Conservation (phyloP, 306 rosid species). For the Arachis hypogaea region DNA sequence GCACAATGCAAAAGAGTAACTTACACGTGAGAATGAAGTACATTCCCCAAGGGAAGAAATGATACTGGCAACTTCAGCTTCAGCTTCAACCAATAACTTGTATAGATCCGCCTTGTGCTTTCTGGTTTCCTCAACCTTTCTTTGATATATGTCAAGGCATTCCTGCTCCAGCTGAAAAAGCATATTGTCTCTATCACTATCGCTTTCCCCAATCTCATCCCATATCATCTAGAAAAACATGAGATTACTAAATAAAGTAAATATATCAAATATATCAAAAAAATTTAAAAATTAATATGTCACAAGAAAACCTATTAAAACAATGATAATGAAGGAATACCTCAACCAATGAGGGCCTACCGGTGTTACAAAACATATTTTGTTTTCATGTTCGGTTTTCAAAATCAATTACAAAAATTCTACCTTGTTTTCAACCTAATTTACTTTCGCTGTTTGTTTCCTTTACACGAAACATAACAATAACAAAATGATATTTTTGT, state of each 20-base stretch:
- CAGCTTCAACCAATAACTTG: slow-evolving; percentile 64
- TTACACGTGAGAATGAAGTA: slow-evolving; percentile 55
- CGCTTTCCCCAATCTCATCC: slow-evolving; percentile 95
- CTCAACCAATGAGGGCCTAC: not conserved
- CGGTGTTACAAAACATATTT: too few relatives aligned
- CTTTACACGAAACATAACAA: too few relatives aligned
- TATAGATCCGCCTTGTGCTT: slow-evolving; percentile 71
- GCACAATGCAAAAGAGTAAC: slow-evolving; percentile 25
- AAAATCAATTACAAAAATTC: too few relatives aligned
- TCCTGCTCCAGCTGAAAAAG: slow-evolving; percentile 93
- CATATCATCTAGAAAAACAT: slow-evolving; percentile 61
- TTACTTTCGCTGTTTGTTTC: too few relatives aligned
- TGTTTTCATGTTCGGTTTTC: too few relatives aligned
- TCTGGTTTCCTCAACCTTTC: slow-evolving; percentile 77
- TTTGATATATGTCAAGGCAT: slow-evolving; percentile 81
- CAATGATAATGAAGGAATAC: not conserved
- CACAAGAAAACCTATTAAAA: not conserved
- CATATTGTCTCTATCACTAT: slow-evolving; percentile 74
- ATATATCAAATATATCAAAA: too few relatives aligned
- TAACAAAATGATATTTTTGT: too few relatives aligned
- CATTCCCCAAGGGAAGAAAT: slow-evolving; percentile 69
- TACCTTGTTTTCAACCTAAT: too few relatives aligned
- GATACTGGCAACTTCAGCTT: slow-evolving; percentile 57
- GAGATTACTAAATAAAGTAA: not conserved
- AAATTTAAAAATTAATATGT: not conserved